These are phyloP conservation scores for Fusarium sp. DNA, from an alignment of 2,329 filamentous ascomycete species.

Conservation along the genomic window DNA sequence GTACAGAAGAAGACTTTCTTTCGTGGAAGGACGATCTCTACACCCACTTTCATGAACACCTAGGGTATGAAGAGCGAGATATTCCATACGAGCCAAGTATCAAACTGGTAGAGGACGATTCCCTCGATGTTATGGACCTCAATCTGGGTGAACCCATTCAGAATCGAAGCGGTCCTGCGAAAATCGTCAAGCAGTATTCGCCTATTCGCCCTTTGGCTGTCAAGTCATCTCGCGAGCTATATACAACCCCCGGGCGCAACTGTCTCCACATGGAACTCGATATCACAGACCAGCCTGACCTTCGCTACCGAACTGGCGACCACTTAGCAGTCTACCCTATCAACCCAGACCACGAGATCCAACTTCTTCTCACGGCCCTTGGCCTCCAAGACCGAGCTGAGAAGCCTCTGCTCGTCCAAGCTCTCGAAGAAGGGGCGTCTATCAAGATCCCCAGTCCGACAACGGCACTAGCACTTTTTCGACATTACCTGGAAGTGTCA, in stretches of 20 bases:
- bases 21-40: slow-evolving; percentile 53
- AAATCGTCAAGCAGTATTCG: slow-evolving; percentile 41
- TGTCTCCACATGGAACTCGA: slow-evolving; percentile 57
- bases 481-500: slow-evolving; percentile 61
- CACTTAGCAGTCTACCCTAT: slow-evolving; percentile 57
- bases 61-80: slow-evolving; percentile 42
- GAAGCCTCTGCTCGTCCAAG: slow-evolving; percentile 44
- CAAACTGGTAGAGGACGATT: slow-evolving; percentile 41
- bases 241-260: slow-evolving; percentile 43
- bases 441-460: slow-evolving; percentile 56
- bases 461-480: slow-evolving; percentile 56
- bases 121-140: slow-evolving; percentile 41
- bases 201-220: slow-evolving; percentile 35
- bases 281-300: slow-evolving; percentile 45
- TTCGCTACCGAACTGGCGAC: slow-evolving; percentile 58
- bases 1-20: slow-evolving; percentile 55
- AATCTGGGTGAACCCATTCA: slow-evolving; percentile 44
- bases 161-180: slow-evolving; percentile 38
- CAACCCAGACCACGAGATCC: slow-evolving; percentile 55
- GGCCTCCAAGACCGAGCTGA: slow-evolving; percentile 40
- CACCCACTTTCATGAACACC: slow-evolving; percentile 32
- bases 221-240: slow-evolving; percentile 37
- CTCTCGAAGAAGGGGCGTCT: slow-evolving; percentile 36
- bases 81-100: slow-evolving; percentile 43
- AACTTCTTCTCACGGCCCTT: slow-evolving; percentile 50